These are phyloP conservation scores for Saturnispora serradocipensis DNA, from an alignment of 805 yeast species.

Conservation along the genomic window DNA sequence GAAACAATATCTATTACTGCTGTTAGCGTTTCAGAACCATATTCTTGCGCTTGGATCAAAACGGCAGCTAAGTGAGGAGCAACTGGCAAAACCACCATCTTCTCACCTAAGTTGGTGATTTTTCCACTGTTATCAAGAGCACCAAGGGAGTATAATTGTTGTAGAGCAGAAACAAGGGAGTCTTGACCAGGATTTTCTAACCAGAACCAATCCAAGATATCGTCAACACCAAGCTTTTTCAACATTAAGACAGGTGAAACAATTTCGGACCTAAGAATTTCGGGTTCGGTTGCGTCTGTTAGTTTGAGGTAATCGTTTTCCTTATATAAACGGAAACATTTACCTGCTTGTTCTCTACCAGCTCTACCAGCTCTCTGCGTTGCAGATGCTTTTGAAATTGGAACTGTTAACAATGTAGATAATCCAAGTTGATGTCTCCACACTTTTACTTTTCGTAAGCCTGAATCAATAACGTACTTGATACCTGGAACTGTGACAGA, in stretches of 20 bases:
- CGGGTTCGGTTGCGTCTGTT: constrained; percentile 83
- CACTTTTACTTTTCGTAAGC: constrained; percentile 84
- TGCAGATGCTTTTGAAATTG: constrained; percentile 91
- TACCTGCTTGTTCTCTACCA: constrained; percentile 98
- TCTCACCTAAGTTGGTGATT: constrained; percentile 69
- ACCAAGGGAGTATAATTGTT: constrained; percentile 65
- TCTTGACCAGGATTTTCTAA: constrained; percentile 81
- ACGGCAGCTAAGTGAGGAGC: constrained; percentile 91
- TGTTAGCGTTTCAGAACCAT: constrained; percentile 32
- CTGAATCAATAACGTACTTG: constrained; percentile 85
- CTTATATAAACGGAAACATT: constrained; percentile 78
- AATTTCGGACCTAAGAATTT: constrained; percentile 78
- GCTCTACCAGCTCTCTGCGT: constrained; percentile 97
- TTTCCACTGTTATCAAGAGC: constrained; percentile 73
- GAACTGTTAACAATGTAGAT: constrained; percentile 85
- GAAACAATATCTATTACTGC: constrained; percentile 84
- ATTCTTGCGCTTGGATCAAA: constrained; percentile 56
- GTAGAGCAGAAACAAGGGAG: constrained; percentile 65
- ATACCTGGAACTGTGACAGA: constrained; percentile 95
- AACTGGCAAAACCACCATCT: constrained; percentile 83
- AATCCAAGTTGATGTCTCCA: constrained; percentile 91
- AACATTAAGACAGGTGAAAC: constrained; percentile 77
- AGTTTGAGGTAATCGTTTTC: constrained; percentile 59
- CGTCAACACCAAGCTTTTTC: constrained; percentile 74
- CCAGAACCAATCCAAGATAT: constrained; percentile 86